phyloP scores from a whole-genome alignment of 1,284 basidiomycete genomes.

The Porodaedalea pini region DNA sequence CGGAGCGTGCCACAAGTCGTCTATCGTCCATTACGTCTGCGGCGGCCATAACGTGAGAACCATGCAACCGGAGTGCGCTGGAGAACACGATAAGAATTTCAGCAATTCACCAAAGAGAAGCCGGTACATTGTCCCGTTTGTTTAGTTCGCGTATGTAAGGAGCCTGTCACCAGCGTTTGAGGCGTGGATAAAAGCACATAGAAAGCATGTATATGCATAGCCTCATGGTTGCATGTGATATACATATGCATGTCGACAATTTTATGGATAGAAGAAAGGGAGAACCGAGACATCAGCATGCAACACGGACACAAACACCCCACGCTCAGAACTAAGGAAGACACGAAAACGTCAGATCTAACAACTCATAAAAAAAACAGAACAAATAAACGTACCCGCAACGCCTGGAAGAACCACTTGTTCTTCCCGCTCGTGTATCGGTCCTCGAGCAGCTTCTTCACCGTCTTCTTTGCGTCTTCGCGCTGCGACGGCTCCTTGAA shows the following conservation, averaged over 20 bases:
- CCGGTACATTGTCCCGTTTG: too few relatives aligned
- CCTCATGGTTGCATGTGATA: constrained; percentile 1
- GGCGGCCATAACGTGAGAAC: too few relatives aligned
- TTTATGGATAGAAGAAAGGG: background rate
- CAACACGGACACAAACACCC: too few relatives aligned
- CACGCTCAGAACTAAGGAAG: background rate
- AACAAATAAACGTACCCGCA: constrained; percentile 53
- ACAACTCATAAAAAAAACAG: background rate
- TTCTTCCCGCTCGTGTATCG: constrained; percentile 89
- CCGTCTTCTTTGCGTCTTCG: constrained; percentile 90
- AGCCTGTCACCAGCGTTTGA: too few relatives aligned
- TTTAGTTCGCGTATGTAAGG: too few relatives aligned
- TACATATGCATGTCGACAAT: constrained; percentile 1
- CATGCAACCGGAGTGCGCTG: too few relatives aligned
- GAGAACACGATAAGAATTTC: too few relatives aligned
- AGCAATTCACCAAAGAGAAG: too few relatives aligned
- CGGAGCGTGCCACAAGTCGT: too few relatives aligned
- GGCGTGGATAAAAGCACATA: too few relatives aligned
- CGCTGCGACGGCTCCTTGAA: constrained; percentile 95
- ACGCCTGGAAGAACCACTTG: constrained; percentile 89
- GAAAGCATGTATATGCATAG: constrained; percentile 2
- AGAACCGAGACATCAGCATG: background rate
- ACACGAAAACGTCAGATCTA: background rate
- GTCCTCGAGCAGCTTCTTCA: constrained; percentile 95
- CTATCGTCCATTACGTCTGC: too few relatives aligned